Conservation (phyloP, 2,329 filamentous ascomycete genomes). For the Paraconiothyrium sp. region DNA sequence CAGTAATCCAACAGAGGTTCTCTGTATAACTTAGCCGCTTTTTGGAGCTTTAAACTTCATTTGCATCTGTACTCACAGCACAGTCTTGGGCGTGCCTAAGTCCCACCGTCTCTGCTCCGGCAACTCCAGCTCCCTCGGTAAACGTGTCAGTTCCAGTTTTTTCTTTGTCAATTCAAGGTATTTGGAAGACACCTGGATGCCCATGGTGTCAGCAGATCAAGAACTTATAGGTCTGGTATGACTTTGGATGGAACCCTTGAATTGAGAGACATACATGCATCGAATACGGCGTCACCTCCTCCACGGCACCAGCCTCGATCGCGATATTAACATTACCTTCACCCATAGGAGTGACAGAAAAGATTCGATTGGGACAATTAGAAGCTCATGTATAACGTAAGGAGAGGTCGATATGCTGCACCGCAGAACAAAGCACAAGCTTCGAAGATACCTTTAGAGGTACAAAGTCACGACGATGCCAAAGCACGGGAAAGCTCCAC, state of each 20-base stretch:
- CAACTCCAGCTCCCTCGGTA: slow-evolving; percentile 67
- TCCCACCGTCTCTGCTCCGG: slow-evolving; percentile 63
- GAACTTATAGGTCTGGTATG: too few relatives aligned
- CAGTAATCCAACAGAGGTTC: slow-evolving; percentile 74
- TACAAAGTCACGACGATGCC: too few relatives aligned
- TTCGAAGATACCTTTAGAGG: too few relatives aligned
- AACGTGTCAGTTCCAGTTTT: slow-evolving; percentile 72
- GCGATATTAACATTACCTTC: slow-evolving; percentile 14
- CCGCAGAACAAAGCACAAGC: neutral
- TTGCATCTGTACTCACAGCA: slow-evolving; percentile 50
- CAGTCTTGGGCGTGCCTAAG: slow-evolving; percentile 65
- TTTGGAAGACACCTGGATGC: slow-evolving; percentile 67
- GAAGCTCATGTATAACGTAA: neutral
- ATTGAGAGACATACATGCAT: slow-evolving; percentile 42
- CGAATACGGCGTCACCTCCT: slow-evolving; percentile 38
- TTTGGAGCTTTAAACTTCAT: too few relatives aligned
- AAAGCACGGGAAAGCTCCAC: neutral
- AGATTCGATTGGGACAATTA: neutral
- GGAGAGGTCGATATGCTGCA: neutral
- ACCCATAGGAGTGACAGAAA: neutral
- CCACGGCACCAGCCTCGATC: slow-evolving; percentile 13
- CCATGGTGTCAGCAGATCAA: neutral
- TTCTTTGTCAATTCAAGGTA: slow-evolving; percentile 73
- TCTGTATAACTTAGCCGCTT: neutral
- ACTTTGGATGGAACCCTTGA: too few relatives aligned